Base-by-base conservation (phyloP, 352 stramenopile species). In the Pythium myriotylum region DNA sequence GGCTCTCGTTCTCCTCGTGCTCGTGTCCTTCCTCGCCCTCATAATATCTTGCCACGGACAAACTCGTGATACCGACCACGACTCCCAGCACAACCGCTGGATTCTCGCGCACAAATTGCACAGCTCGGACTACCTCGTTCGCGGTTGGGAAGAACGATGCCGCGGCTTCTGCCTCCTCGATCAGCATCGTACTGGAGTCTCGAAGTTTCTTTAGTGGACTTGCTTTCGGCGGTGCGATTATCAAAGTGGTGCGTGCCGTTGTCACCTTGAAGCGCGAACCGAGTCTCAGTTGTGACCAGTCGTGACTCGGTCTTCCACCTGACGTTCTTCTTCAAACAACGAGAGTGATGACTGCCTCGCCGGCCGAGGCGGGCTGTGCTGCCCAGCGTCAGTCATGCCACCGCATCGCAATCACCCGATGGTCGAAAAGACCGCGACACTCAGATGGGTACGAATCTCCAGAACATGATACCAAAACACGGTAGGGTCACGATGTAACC, bases 41-140 rank as follows among this genome's bases (percentile, higher is more conserved):
- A 37, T 88, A 87, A 71, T 89, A 90, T 47, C 82, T 81, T 32
- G 79, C 80, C 17, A 92, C 70, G 0, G 80, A 88, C 45, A 87
- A 83, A 61, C 79, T 85, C 2, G 83, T 89, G 52, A 89, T 68
- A 2, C 80, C 83, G 20, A 89, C 80, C 22, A 86, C 72, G 56
- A 86, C 80, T 2, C 79, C 79, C 0, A 81, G 78, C 2, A 82
- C 83, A 14, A 92, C 67, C 16, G 70, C 77, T 9, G 83, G 79
- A 40, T 92, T 87, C 45, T 90, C 77, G 20, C 80, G 80, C 46
- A 89, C 65, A 73, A 82, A 92, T 46, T 74, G 69, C 33, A 90
- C 75, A 2, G 77, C 81, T 4, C 82, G 75, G 29, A 85, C 65
- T 56, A 92, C 77, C 68, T 92, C 83, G 3, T 67, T 59, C 4